Conservation (phyloP, 768 basidiomycete genomes). For the Candolleomyces aberdarensis region DNA sequence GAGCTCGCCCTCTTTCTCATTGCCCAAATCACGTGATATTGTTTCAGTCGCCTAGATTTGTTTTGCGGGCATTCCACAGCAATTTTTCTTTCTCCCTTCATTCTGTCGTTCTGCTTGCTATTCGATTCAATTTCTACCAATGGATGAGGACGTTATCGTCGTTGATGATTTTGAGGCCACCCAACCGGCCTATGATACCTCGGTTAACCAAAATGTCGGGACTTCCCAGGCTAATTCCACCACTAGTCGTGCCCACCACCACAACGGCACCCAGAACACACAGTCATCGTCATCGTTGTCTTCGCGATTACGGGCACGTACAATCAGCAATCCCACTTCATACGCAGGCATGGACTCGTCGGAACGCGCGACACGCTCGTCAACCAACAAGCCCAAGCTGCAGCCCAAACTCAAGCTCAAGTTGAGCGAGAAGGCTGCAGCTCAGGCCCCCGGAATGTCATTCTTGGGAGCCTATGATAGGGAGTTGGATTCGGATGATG, state of each 20-base stretch:
- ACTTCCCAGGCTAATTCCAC: constrained; percentile 10
- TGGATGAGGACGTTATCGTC: constrained; percentile 63
- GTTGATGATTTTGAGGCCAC: constrained; percentile 53
- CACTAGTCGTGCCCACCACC: neutral
- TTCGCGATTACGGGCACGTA: constrained; percentile 34
- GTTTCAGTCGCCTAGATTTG: neutral
- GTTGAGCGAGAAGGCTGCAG: constrained; percentile 77
- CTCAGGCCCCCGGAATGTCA: constrained; percentile 80
- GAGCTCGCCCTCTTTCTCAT: neutral
- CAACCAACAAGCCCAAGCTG: constrained; percentile 40
- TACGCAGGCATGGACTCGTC: constrained; percentile 21
- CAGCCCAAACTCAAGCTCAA: constrained; percentile 87
- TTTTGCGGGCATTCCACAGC: neutral
- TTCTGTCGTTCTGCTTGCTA: neutral
- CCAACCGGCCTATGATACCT: constrained; percentile 32
- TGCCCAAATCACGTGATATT: neutral
- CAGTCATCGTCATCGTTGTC: neutral
- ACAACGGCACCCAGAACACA: neutral
- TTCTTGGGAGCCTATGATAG: constrained; percentile 91
- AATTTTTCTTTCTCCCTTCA: neutral
- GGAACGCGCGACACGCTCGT: constrained; percentile 60
- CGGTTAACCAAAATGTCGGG: constrained; percentile 20
- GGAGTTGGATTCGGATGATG: constrained; percentile 93
- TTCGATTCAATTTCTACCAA: constrained; percentile 13
- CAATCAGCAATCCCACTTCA: constrained; percentile 13